phyloP scores from a whole-genome alignment of 2,329 filamentous ascomycete genomes.

The Sarocladiaceae sp. region DNA sequence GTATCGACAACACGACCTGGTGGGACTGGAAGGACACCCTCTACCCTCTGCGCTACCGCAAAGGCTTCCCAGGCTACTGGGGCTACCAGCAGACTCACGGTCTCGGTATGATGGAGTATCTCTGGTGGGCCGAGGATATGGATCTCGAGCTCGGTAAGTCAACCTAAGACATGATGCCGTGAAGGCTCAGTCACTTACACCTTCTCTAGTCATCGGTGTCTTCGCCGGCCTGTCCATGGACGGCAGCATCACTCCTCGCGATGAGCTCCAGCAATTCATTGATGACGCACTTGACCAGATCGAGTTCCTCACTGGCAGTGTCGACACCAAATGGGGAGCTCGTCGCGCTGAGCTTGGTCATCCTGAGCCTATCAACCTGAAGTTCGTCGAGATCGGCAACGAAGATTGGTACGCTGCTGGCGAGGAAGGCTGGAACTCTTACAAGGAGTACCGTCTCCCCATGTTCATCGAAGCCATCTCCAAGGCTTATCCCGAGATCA shows the following conservation, averaged over 20 bases:
- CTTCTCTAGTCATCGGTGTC: conserved; percentile 42
- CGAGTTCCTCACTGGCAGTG: conserved; percentile 53
- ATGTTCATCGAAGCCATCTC: conserved; percentile 55
- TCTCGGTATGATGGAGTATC: conserved; percentile 56
- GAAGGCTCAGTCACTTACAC: conserved; percentile 6
- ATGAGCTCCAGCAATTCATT: conserved; percentile 48
- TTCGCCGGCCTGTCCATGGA: conserved; percentile 52
- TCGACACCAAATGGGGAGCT: conserved; percentile 48
- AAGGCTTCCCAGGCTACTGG: conserved; percentile 53
- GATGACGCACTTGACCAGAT: conserved; percentile 56
- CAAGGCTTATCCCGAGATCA: conserved; percentile 49
- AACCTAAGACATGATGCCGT: background rate
- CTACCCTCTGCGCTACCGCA: conserved; percentile 46
- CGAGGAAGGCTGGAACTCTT: conserved; percentile 38
- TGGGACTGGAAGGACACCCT: conserved; percentile 50
- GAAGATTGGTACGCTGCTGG: conserved; percentile 56
- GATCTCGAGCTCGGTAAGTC: conserved; percentile 42
- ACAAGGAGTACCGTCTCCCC: conserved; percentile 50
- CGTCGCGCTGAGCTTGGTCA: conserved; percentile 54
- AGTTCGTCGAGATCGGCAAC: conserved; percentile 61
- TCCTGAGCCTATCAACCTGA: conserved; percentile 52
- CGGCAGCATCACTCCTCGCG: conserved; percentile 42
- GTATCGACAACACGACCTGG: conserved; percentile 32
- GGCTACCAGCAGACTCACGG: conserved; percentile 56
- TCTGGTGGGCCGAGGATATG: conserved; percentile 55